These are phyloP conservation scores for Oryza glumipatula DNA, from an alignment of 176 grass and related monocot genomes.

Conservation along the genomic window DNA sequence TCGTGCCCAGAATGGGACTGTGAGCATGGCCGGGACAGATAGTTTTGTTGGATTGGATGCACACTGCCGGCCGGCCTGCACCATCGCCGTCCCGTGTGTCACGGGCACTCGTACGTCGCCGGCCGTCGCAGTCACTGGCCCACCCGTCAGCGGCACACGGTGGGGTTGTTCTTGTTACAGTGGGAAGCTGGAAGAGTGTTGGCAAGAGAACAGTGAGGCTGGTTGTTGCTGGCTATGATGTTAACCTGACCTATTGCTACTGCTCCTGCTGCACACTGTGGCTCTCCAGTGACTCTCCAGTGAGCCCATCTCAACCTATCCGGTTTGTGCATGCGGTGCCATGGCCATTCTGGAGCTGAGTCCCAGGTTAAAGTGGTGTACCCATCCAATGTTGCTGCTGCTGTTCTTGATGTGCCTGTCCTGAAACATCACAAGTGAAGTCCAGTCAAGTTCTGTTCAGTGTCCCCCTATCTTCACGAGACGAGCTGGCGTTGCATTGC, in stretches of 20 bases:
- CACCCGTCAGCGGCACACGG: background rate
- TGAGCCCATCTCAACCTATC: constrained; percentile 5
- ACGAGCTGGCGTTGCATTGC: background rate
- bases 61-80: constrained; percentile 15
- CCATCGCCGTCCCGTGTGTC: constrained; percentile 38
- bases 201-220: background rate
- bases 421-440: constrained; percentile 36
- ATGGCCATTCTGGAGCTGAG: constrained; percentile 35
- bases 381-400: constrained; percentile 26
- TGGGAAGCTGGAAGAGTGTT: background rate
- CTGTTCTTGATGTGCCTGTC: constrained; percentile 37
- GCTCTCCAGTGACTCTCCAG: background rate
- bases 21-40: constrained; percentile 12
- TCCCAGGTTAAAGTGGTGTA: constrained; percentile 29
- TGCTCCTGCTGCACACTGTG: constrained; percentile 20
- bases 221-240: background rate
- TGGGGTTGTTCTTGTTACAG: background rate
- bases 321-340: constrained; percentile 1
- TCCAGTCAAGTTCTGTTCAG: constrained; percentile 23
- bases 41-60: constrained; percentile 38
- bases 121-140: background rate
- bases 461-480: background rate
- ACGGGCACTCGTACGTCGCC: constrained; percentile 17
- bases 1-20: background rate
- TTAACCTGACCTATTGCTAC: constrained; percentile 21